Percentiles rank a stretch among this genome's conserved stretches.
Conservation (phyloP, 2,329 filamentous ascomycete genomes). For the Metarhizium rileyi region DNA sequence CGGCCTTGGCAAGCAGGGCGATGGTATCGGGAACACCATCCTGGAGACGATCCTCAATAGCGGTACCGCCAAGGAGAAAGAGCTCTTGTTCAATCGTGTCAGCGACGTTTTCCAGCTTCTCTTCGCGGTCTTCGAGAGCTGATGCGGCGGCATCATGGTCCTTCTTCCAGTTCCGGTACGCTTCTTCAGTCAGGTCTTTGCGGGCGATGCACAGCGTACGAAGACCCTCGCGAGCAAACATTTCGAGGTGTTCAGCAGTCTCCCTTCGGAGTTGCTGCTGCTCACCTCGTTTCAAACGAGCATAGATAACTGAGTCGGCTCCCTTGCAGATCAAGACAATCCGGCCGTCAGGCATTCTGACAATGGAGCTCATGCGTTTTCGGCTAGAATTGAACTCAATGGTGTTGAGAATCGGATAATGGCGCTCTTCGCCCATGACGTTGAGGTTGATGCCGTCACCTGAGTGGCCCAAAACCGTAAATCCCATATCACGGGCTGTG, state of each 20-base stretch:
- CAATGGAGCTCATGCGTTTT: conserved; percentile 96
- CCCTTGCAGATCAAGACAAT: conserved; percentile 96
- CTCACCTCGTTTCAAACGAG: conserved; percentile 73
- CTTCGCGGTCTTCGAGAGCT: conserved; percentile 76
- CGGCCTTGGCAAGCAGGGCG: conserved; percentile 77
- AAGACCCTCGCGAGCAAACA: conserved; percentile 92
- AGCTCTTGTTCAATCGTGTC: conserved; percentile 88
- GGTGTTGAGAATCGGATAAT: conserved; percentile 83
- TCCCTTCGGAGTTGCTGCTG: conserved; percentile 72
- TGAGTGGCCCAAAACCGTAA: conserved; percentile 76
- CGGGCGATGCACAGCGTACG: conserved; percentile 91
- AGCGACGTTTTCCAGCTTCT: conserved; percentile 82
- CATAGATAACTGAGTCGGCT: conserved; percentile 95
- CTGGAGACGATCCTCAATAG: conserved; percentile 93
- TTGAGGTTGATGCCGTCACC: conserved; percentile 78
- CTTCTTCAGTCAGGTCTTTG: conserved; percentile 66
- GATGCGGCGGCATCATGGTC: conserved; percentile 82
- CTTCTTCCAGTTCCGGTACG: conserved; percentile 77
- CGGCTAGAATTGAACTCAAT: conserved; percentile 95
- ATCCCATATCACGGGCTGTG: conserved; percentile 90
- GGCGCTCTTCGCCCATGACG: conserved; percentile 73
- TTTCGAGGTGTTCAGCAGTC: conserved; percentile 90
- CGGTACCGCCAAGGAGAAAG: conserved; percentile 81
- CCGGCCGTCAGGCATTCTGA: conserved; percentile 82
- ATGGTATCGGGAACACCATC: conserved; percentile 97